Evolutionary conservation across 2,329 filamentous ascomycete species (phyloP), one percentile per base, ranked within the genome.

Genomic region (Zelopaecilomyces penicillatus): DNA sequence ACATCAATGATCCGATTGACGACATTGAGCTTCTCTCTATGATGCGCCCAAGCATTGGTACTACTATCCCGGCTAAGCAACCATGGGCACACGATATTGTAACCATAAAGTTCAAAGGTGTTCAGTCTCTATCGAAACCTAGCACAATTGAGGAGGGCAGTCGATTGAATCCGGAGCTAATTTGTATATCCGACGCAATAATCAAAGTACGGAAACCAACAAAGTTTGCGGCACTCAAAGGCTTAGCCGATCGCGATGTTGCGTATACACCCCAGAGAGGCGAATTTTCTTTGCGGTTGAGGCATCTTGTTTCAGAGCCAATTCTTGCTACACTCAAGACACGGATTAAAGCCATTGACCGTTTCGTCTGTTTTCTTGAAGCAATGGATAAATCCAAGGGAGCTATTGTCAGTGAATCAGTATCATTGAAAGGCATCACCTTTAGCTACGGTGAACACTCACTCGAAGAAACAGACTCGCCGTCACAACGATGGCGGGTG

Each of bases 301-400:
- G 74, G 7, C 74, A 78, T 1, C 65, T 69, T 2, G 74, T 83
- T 38, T 82, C 82, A 19, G 66, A 70, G 37, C 69, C 80, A 1
- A 71, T 83, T 10, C 62, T 87, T 4, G 69, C 74, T 4, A 65
- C 70, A n/a, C 69, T 89, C 19, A 68, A 71, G 49, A 68, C 73
- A 41, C 74, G 81, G 29, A 68, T 89, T 38, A 74, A 78, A 52
- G 76, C 80, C 9, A 76, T 93, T 46, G 79, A 85, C 55, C 77
- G 83, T 19, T 71, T 93, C 29, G 80, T 87, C 34, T 75, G 76
- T 37, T 87, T 86, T 55, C 70, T 88, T 28, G 75, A 80, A 37
- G 79, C 82, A 1, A 75, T 90, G 50, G 69, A 78, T 44, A 67
- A 70, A 50, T 70, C 76, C 52, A 67, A 69, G 39, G 70, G 70